phyloP scores from a whole-genome alignment of 345 rosid species.

The Citrus sp. region DNA sequence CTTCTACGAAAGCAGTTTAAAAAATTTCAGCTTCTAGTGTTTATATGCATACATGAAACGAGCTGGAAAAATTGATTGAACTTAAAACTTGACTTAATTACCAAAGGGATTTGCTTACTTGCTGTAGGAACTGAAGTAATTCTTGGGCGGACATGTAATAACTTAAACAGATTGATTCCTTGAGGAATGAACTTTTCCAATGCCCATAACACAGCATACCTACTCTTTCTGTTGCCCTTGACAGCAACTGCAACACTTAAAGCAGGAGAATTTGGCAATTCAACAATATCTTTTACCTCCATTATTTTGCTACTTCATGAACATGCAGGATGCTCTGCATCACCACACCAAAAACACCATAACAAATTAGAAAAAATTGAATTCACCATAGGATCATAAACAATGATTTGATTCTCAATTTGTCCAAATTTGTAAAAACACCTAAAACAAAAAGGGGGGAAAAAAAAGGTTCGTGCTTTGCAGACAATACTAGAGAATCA shows the following conservation, averaged over 20 bases:
- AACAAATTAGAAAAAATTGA: background rate
- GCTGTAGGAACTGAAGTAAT: slow-evolving; percentile 72
- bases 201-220: slow-evolving; percentile 46
- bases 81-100: background rate
- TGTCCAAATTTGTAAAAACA: background rate
- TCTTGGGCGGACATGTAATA: slow-evolving; percentile 65
- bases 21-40: background rate
- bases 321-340: background rate
- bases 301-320: slow-evolving; percentile 18
- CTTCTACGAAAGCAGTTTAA: background rate
- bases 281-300: slow-evolving; percentile 35
- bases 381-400: background rate
- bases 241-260: slow-evolving; percentile 60
- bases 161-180: slow-evolving; percentile 51
- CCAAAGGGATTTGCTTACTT: slow-evolving; percentile 44
- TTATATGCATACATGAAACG: background rate
- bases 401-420: background rate
- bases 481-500: background rate
- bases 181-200: slow-evolving; percentile 51
- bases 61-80: background rate
- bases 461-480: background rate
- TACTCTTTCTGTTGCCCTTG: slow-evolving; percentile 63
- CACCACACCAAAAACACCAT: background rate
- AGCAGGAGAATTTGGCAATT: slow-evolving; percentile 37
- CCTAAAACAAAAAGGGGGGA: background rate